Conservation (phyloP, 2,329 filamentous ascomycete genomes). For the Fusarium virguliforme region DNA sequence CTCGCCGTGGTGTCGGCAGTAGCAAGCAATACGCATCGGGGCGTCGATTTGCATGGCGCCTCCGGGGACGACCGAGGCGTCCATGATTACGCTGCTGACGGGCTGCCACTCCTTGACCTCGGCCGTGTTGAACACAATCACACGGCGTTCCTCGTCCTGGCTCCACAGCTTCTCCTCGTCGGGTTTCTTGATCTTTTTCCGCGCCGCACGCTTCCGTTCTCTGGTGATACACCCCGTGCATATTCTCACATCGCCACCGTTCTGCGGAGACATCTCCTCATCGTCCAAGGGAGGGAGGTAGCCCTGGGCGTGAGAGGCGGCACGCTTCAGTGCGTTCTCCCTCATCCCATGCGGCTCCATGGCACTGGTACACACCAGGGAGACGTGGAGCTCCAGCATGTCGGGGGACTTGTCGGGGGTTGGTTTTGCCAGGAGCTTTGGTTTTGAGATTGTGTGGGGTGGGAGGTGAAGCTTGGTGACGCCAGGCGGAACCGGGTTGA, state of each 20-base stretch:
- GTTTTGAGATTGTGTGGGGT: conserved; percentile 92
- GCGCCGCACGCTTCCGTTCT: conserved; percentile 89
- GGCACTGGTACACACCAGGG: conserved; percentile 91
- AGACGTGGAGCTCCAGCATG: conserved; percentile 84
- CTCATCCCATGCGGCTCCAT: conserved; percentile 81
- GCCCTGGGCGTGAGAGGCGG: conserved; percentile 60
- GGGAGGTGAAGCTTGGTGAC: conserved; percentile 89
- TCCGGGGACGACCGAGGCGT: conserved; percentile 61
- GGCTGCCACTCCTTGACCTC: conserved; percentile 89
- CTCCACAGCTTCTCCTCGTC: conserved; percentile 94
- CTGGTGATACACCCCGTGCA: conserved; percentile 92
- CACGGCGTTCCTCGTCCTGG: conserved; percentile 82
- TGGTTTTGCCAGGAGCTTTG: conserved; percentile 87
- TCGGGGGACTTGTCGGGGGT: conserved; percentile 77
- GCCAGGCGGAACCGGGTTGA: conserved; percentile 82
- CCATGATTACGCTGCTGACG: conserved; percentile 67
- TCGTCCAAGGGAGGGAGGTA: conserved; percentile 63
- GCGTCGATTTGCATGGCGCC: conserved; percentile 84
- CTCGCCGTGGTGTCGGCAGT: conserved; percentile 95
- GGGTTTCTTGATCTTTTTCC: conserved; percentile 94
- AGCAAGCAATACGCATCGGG: conserved; percentile 97
- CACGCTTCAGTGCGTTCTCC: conserved; percentile 76
- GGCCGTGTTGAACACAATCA: conserved; percentile 92
- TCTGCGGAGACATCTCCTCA: conserved; percentile 81
- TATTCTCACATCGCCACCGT: conserved; percentile 94